Base-by-base conservation (phyloP, 192 early-diverging fungal species). In the Backusella macrospora region DNA sequence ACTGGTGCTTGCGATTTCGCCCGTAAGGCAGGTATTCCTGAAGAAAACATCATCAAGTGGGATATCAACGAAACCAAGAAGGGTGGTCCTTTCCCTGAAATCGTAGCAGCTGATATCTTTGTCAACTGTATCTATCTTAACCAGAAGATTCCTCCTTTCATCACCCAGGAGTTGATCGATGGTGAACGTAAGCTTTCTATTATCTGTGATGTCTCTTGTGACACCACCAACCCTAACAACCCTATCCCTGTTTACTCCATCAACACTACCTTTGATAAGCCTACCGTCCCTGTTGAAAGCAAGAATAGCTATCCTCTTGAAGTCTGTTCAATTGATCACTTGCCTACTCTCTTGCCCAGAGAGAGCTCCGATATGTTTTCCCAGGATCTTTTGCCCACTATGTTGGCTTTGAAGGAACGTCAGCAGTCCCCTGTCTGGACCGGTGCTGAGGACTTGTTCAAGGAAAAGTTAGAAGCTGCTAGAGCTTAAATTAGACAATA, bases 41-140 rank as follows among this genome's bases (percentile, higher is more conserved):
- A 92, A 67, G 85, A 91, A 40, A 88, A 93, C 85, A 96, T 98
- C 69, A 81, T 97, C 84, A 86, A 92, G 82, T 99, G 97, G 97
- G 97, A 99, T 76, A 92, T 98, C 81, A 90, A 87, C 59, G 96
- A 99, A 84, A 99, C 97, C 52, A 90, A 89, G 81, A 84, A 78
- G 59, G 96, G 96, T 49, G 97, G 97, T 13, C 97, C 97, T 62
- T 99, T 98, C 87, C 80, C 82, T 43, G 92, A 97, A 82, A 98
- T 99, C 67, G 82, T 94, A 76, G 84, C 90, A 43, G 80, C 85
- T 44, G 96, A 99, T 79, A 93, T 98, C 76, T 99, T 99, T 85
- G 90, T 99, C 91, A 99, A 99, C 90, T 99, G 95, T 87, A 99
- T 99, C 86, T 99, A 99, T 78, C 89, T 99, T 70, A 92, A 87